A percentile compares a stretch with the other conserved stretches of the same genome.
Conservation (phyloP, 1,284 basidiomycete genomes). For the Sporisorium scitamineum region DNA sequence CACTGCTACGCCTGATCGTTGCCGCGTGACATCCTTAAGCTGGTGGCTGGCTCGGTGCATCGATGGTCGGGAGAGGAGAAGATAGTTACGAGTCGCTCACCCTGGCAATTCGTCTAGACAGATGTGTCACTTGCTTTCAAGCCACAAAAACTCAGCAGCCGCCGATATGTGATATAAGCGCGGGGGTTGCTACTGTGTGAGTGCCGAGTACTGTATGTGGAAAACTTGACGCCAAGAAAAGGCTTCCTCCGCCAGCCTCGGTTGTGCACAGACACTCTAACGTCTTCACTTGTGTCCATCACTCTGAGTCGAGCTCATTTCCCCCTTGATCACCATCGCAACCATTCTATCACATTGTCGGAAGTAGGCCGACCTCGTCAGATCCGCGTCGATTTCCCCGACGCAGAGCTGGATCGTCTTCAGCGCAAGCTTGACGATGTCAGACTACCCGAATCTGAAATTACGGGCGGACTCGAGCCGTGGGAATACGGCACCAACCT, state of each 20-base stretch:
- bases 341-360: slow-evolving; percentile 14
- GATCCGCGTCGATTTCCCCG: slow-evolving; percentile 37
- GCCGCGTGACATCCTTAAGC: too few species aligned
- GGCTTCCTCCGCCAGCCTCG: not conserved
- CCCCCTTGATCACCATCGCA: not conserved
- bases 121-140: too few species aligned
- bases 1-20: too few species aligned
- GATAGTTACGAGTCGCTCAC: not conserved
- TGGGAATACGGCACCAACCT: slow-evolving; percentile 60
- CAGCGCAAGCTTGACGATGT: slow-evolving; percentile 54
- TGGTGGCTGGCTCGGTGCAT: not conserved
- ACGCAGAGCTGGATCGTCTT: slow-evolving; percentile 47
- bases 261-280: not conserved
- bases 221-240: not conserved
- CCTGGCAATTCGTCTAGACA: not conserved
- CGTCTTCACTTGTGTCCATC: not conserved
- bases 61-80: not conserved
- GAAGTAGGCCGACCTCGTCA: slow-evolving; percentile 29
- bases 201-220: not conserved
- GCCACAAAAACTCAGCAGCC: not conserved
- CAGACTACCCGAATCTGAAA: slow-evolving; percentile 34
- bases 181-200: not conserved
- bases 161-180: not conserved
- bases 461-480: slow-evolving; percentile 34
- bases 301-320: not conserved